phyloP scores from a whole-genome alignment of 805 yeast genomes.

The Cyberlindnera nakhonratchasimensis region DNA sequence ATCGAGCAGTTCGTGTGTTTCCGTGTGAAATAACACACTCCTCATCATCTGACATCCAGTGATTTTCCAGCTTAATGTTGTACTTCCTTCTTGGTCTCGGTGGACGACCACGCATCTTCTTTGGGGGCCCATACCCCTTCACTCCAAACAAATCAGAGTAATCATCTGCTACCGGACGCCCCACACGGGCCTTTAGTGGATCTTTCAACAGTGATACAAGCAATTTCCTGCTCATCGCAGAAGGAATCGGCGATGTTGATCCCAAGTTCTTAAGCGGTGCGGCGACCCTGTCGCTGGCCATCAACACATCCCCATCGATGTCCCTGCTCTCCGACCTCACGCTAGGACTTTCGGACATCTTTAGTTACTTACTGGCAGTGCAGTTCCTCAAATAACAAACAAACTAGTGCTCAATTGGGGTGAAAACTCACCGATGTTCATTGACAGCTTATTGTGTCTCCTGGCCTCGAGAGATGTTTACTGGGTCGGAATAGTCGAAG shows the following conservation, averaged over 20 bases:
- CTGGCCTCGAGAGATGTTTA: too few species aligned
- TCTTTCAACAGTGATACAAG: not conserved
- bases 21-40: not conserved
- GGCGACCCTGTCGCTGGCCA: not conserved
- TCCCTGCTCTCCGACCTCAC: not conserved
- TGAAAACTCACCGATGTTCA: too few species aligned
- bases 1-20: not conserved
- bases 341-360: not conserved
- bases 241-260: not conserved
- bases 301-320: not conserved
- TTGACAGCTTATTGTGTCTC: too few species aligned
- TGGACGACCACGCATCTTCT: conserved; percentile 3
- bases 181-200: not conserved
- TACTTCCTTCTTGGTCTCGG: not conserved
- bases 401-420: too few species aligned
- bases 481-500: too few species aligned
- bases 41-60: conserved; percentile 1
- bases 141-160: conserved; percentile 5
- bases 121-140: not conserved
- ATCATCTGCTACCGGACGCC: not conserved
- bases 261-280: not conserved
- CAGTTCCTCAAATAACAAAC: too few species aligned
- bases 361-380: too few species aligned
- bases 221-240: not conserved
- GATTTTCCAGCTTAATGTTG: not conserved